These are phyloP conservation scores for Trametes villosa DNA, from an alignment of 768 basidiomycete species.

Conservation along the genomic window DNA sequence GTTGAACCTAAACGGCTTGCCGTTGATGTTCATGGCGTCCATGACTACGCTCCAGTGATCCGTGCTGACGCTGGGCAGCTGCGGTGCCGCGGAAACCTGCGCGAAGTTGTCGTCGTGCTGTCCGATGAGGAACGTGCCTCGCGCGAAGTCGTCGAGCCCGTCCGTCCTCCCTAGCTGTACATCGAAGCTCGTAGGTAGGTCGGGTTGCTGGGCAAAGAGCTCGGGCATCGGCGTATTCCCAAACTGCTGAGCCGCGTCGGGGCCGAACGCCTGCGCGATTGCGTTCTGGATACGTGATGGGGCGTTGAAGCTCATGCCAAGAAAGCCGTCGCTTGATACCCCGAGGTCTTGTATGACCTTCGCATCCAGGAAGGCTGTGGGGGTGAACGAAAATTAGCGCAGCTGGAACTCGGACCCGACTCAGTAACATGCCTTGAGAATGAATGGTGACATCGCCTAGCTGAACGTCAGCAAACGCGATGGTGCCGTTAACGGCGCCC, in stretches of 20 bases:
- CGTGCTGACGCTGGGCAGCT: constrained; percentile 42
- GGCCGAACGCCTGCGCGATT: constrained; percentile 16
- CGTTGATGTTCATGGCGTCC: constrained; percentile 53
- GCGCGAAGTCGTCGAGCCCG: constrained; percentile 27
- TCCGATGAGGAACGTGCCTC: constrained; percentile 34
- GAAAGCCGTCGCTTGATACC: constrained; percentile 69
- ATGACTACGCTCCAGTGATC: constrained; percentile 36
- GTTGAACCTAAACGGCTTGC: constrained; percentile 53
- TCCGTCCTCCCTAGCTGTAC: constrained; percentile 30
- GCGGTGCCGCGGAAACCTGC: constrained; percentile 22
- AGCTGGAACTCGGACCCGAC: no score
- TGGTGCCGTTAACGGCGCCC: no score
- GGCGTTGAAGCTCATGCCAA: constrained; percentile 76
- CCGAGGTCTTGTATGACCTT: constrained; percentile 49
- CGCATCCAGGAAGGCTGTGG: constrained; percentile 52
- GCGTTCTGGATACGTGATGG: constrained; percentile 65
- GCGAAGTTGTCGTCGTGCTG: constrained; percentile 27
- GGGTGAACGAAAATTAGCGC: no score
- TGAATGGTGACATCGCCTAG: no score
- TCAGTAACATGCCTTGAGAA: no score
- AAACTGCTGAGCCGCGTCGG: constrained; percentile 6
- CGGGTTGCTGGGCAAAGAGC: constrained; percentile 28
- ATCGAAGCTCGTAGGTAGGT: constrained; percentile 31
- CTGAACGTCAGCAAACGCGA: no score
- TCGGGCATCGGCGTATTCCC: constrained; percentile 29